Evolutionary conservation across 495 filamentous ascomycete genomes (phyloP), one percentile per base, ranked within the genome.

Genomic region (Penicillium mononematosum): DNA sequence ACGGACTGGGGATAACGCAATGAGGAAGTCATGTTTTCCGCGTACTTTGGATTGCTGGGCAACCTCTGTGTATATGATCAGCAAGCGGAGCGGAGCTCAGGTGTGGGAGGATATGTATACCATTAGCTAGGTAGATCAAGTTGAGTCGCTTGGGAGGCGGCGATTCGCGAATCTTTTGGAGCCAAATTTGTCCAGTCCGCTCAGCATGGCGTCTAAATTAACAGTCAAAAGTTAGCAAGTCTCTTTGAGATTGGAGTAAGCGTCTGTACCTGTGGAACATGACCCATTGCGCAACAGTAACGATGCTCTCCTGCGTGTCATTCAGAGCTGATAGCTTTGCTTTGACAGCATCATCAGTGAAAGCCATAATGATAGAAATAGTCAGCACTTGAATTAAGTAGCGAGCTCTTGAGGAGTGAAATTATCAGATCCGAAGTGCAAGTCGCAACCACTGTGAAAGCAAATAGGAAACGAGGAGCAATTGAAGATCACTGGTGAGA

Each of bases 221-320:
- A 51, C 6, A 59, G 39, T 43, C 16, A 22, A 34, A 45, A 36
- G 38, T 76, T 58, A 76, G 68, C 46, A 58, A 24, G 32, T 38
- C 14, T 52, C 56, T 50, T 64, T 58, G 36, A 53, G 22, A 24
- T 27, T 43, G 45, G 36, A 24, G 17, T 45, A 36, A 22, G 25
- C 44, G 53, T 56, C 60, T 53, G 64, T 88, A 96, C 92, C 91
- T 86, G 75, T 99, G 92, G 70, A 98, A 99, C 88, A 98, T 91
- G 55, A 99, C 89, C 95, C 95, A 99, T 87, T 97, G 92, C 44
- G 92, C 88, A 49, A 95, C 92, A 46, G 90, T 89, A 45, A 95
- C 90, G 64, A 98, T 96, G 75, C 89, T 91, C 62, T 98, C 94
- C 69, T 98, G 92, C 12, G 89, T 91, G 77, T 98, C 94, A 75